These are phyloP conservation scores for Sugiyamaella japonica DNA, from an alignment of 1,139 yeast genomes.

Conservation along the genomic window DNA sequence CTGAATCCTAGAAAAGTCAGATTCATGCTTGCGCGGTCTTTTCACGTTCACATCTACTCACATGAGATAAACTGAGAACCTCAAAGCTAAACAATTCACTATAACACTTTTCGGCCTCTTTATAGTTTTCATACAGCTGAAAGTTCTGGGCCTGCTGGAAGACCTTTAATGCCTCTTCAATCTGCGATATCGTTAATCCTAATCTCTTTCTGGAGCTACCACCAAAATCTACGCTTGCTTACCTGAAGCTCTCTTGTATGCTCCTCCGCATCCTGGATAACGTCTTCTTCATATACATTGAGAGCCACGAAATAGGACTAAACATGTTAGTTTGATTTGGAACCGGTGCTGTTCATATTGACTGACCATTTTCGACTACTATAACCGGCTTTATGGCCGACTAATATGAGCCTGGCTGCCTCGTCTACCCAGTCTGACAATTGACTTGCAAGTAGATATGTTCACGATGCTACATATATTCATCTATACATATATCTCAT, in stretches of 20 bases:
- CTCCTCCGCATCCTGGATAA: constrained; percentile 70
- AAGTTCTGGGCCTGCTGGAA: constrained; percentile 68
- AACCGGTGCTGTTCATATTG: not conserved
- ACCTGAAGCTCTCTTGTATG: constrained; percentile 80
- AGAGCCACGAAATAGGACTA: constrained; percentile 77
- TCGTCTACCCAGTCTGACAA: not conserved
- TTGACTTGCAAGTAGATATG: not conserved
- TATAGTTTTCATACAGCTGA: constrained; percentile 54
- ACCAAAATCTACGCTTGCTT: constrained; percentile 21
- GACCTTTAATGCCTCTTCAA: constrained; percentile 80
- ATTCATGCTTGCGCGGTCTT: not conserved
- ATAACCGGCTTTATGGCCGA: not conserved
- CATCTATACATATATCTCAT: not conserved
- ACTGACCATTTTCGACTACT: not conserved
- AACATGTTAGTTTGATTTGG: constrained; percentile 2
- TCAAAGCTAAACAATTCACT: constrained; percentile 66
- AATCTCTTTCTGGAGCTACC: not conserved
- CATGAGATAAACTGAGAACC: constrained; percentile 48
- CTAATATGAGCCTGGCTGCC: not conserved
- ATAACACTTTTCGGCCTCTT: constrained; percentile 56
- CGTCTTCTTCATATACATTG: constrained; percentile 71
- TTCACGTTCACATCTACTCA: constrained; percentile 18
- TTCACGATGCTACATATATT: not conserved
- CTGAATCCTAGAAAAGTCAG: constrained; percentile 28
- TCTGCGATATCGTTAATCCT: constrained; percentile 44